Conservation (phyloP, 345 rosid genomes). For the Arabidopsis arenosa region DNA sequence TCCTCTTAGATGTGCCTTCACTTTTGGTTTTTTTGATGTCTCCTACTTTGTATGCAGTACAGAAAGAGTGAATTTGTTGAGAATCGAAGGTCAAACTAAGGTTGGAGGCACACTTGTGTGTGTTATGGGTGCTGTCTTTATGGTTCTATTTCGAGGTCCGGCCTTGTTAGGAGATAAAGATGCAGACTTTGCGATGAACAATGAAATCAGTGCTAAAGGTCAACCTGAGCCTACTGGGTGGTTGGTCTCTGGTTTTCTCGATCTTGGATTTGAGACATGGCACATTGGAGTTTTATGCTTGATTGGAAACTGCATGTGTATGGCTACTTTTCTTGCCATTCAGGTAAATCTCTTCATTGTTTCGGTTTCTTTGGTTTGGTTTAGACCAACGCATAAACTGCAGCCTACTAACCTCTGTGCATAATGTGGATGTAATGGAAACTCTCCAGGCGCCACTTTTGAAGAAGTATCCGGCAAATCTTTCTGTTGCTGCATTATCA, state of each 20-base stretch:
- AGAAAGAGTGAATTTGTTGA: conserved; percentile 82
- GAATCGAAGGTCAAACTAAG: conserved; percentile 91
- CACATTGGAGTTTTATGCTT: conserved; percentile 95
- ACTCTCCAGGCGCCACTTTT: conserved; percentile 79
- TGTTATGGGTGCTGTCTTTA: conserved; percentile 83
- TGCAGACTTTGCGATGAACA: conserved; percentile 54
- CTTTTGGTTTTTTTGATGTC: conserved; percentile 29
- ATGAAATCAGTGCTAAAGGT: conserved; percentile 74
- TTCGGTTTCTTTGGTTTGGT: conserved; percentile 17
- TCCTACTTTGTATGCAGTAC: conserved; percentile 73
- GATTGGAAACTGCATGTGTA: conserved; percentile 95
- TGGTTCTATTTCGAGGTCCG: conserved; percentile 92
- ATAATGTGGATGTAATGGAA: conserved; percentile 20
- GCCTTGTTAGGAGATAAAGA: conserved; percentile 69
- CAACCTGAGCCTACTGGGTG: conserved; percentile 91
- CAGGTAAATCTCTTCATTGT: conserved; percentile 61
- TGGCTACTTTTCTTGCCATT: conserved; percentile 92
- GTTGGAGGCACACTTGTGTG: conserved; percentile 82
- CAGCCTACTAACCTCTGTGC: conserved; percentile 21
- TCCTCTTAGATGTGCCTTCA: not conserved
- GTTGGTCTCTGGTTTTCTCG: conserved; percentile 66
- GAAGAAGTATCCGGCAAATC: conserved; percentile 79
- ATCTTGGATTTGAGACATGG: conserved; percentile 72
- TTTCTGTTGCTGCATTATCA: conserved; percentile 83
- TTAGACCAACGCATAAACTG: conserved; percentile 1